Conservation (phyloP, 2,329 filamentous ascomycete species). For the Fusarium sp. region DNA sequence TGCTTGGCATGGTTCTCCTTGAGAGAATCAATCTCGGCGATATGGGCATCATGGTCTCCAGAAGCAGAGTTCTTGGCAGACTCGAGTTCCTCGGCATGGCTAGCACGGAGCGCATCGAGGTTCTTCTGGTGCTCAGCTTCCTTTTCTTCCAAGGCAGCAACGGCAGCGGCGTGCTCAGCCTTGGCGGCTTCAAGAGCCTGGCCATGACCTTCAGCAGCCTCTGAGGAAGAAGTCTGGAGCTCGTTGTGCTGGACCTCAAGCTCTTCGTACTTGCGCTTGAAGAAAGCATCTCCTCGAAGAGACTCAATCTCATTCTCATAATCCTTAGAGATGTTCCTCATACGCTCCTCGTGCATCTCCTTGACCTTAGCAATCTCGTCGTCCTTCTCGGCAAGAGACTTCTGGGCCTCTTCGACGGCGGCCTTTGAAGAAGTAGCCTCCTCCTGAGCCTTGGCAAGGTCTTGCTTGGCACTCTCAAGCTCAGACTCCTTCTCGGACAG, state of each 20-base stretch:
- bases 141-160: constrained; percentile 65
- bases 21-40: constrained; percentile 68
- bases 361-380: constrained; percentile 66
- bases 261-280: constrained; percentile 75
- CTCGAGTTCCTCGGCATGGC: constrained; percentile 72
- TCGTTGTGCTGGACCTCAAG: constrained; percentile 72
- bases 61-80: constrained; percentile 67
- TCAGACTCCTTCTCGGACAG: constrained; percentile 63
- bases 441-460: constrained; percentile 60
- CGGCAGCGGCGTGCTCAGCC: constrained; percentile 61
- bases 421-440: constrained; percentile 65
- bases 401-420: constrained; percentile 64
- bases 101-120: constrained; percentile 69
- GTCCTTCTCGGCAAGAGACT: constrained; percentile 64
- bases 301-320: constrained; percentile 77
- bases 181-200: constrained; percentile 61
- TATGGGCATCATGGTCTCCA: constrained; percentile 64
- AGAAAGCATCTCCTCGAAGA: constrained; percentile 73
- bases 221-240: constrained; percentile 57
- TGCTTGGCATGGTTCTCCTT: constrained; percentile 69
- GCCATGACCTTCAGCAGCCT: constrained; percentile 58
- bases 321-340: constrained; percentile 72
- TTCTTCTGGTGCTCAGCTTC: constrained; percentile 68
- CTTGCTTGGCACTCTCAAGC: constrained; percentile 61
- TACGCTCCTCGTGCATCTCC: constrained; percentile 70